These are phyloP conservation scores for Pterulicium gracile DNA, from an alignment of 1,284 basidiomycete genomes.

Conservation along the genomic window DNA sequence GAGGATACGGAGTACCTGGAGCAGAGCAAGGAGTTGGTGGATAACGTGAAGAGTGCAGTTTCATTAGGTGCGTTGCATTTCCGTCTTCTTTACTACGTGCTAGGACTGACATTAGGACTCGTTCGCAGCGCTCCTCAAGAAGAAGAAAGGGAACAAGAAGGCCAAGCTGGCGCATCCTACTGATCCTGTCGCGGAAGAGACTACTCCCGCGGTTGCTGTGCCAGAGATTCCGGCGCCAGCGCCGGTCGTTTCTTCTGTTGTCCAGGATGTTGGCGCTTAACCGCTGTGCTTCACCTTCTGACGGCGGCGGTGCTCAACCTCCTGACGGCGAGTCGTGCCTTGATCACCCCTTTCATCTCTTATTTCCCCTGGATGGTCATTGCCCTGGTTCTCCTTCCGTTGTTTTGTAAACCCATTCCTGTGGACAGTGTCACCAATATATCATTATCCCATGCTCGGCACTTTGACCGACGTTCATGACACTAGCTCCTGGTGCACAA, in stretches of 20 bases:
- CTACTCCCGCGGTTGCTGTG: background rate
- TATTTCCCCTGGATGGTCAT: too few relatives aligned
- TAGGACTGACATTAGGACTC: slow-evolving; percentile 6
- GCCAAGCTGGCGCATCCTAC: slow-evolving; percentile 40
- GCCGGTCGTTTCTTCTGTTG: slow-evolving; percentile 1
- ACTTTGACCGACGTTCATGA: too few relatives aligned
- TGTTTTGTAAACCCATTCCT: too few relatives aligned
- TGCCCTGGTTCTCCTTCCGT: too few relatives aligned
- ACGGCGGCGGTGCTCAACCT: too few relatives aligned
- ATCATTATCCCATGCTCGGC: too few relatives aligned
- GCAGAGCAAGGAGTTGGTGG: slow-evolving; percentile 86
- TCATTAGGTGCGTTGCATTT: slow-evolving; percentile 46
- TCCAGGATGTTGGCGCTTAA: slow-evolving; percentile 2
- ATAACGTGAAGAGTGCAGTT: slow-evolving; percentile 88
- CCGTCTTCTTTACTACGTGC: background rate
- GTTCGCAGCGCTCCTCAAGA: slow-evolving; percentile 60
- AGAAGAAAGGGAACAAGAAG: slow-evolving; percentile 65
- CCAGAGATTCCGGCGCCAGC: background rate
- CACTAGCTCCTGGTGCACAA: too few relatives aligned
- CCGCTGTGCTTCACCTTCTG: too few relatives aligned
- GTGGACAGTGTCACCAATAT: too few relatives aligned
- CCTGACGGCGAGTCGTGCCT: too few relatives aligned
- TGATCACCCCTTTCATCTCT: too few relatives aligned
- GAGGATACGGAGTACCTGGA: slow-evolving; percentile 92
- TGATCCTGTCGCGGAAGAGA: background rate